A percentile compares a stretch with the other conserved stretches of the same genome.
These are phyloP conservation scores for Pestalotiopsis fici DNA, from an alignment of 2,329 filamentous ascomycete species.

Conservation along the genomic window DNA sequence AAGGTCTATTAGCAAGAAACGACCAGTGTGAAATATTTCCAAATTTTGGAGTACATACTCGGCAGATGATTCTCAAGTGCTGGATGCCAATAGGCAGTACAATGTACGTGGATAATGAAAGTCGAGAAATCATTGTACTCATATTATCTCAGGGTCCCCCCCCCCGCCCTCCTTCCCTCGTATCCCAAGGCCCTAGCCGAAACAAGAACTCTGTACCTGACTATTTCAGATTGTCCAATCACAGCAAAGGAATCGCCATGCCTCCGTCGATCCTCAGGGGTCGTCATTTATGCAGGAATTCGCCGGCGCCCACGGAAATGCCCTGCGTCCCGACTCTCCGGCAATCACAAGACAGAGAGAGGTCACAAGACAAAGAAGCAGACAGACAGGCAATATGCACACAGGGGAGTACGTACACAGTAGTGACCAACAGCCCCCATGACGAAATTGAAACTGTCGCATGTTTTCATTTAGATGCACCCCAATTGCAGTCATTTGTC, in stretches of 20 bases:
- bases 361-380: background rate
- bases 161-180: background rate
- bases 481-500: background rate
- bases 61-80: no score
- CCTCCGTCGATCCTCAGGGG: constrained; percentile 5
- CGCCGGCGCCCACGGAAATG: background rate
- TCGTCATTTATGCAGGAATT: background rate
- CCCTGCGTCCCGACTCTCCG: background rate
- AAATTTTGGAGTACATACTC: no score
- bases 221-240: constrained; percentile 2
- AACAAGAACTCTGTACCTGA: constrained; percentile 2
- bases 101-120: no score
- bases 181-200: background rate
- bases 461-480: constrained; percentile 6
- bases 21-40: no score
- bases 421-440: background rate
- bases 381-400: no score
- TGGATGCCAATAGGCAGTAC: no score
- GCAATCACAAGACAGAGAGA: background rate
- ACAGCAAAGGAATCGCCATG: background rate
- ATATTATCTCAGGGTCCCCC: constrained; percentile 1
- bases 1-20: no score
- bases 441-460: constrained; percentile 9
- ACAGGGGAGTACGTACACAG: background rate
- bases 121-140: no score